Evolutionary conservation across 2,329 filamentous ascomycete genomes (phyloP).

Genomic region (Alternaria ethzedia): DNA sequence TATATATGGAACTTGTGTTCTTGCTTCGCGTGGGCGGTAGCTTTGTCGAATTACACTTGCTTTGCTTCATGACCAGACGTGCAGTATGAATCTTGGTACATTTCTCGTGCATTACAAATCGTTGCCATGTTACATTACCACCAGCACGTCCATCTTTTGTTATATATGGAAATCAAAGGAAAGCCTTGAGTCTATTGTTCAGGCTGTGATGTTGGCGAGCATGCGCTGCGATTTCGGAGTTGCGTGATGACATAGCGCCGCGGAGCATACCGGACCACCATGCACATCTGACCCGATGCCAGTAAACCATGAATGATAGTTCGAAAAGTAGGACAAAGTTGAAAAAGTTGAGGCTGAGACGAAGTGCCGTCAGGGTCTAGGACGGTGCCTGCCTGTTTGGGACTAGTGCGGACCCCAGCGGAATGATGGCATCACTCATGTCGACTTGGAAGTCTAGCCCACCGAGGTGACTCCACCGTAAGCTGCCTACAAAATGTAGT

Average conservation of each 20-base stretch:
- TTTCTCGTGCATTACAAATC: fast-evolving
- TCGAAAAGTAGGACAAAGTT: background rate
- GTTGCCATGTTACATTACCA: too few species aligned
- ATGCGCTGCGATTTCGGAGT: background rate
- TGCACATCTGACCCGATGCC: background rate
- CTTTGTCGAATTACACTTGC: background rate
- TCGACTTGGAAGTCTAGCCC: constrained; percentile 3
- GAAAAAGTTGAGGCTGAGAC: background rate
- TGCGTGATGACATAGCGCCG: background rate
- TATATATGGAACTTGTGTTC: background rate
- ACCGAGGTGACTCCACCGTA: constrained; percentile 12
- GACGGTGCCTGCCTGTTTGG: constrained; percentile 20
- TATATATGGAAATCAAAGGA: too few species aligned
- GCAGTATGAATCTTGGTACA: background rate
- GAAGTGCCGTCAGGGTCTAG: constrained; percentile 16
- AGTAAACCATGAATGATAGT: background rate
- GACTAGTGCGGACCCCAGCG: constrained; percentile 14
- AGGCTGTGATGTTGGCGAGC: fast-evolving
- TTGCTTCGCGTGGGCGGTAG: background rate
- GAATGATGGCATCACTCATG: constrained; percentile 18
- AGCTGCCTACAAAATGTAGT: constrained; percentile 21
- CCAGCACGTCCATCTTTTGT: too few species aligned
- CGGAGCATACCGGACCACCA: background rate
- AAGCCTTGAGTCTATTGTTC: too few species aligned
- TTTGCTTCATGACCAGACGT: background rate